These are phyloP conservation scores for Excoecaria agallocha DNA, from an alignment of 345 rosid genomes.

Conservation along the genomic window DNA sequence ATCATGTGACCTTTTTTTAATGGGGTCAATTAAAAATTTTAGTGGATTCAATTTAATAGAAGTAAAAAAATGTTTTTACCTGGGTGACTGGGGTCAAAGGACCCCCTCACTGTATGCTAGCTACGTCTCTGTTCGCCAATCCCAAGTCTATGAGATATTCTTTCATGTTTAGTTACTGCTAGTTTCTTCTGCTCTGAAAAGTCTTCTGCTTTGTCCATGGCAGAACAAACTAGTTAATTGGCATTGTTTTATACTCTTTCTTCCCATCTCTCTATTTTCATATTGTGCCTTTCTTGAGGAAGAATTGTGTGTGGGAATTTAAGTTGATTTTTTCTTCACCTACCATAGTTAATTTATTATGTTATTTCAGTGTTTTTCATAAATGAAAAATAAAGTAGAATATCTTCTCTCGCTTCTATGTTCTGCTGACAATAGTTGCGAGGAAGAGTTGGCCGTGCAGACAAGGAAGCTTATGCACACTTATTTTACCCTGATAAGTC, in stretches of 20 bases:
- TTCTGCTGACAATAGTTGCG: conserved; percentile 60
- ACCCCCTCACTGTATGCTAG: no score
- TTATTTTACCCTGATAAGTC: conserved; percentile 90
- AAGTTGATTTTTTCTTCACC: conserved; percentile 10
- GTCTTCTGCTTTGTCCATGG: background rate
- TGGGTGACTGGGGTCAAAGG: no score
- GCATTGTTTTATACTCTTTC: background rate
- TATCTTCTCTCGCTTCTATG: conserved; percentile 8
- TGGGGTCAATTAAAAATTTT: no score
- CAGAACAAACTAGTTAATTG: background rate
- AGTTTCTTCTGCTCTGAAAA: background rate
- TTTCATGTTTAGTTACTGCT: background rate
- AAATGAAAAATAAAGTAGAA: background rate
- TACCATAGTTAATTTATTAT: background rate
- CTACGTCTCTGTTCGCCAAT: no score
- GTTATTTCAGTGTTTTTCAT: conserved; percentile 4
- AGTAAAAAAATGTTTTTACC: no score
- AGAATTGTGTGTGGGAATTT: conserved; percentile 5
- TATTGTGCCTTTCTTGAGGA: background rate
- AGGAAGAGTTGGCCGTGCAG: conserved; percentile 98
- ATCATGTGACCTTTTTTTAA: no score
- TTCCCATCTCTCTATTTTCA: background rate
- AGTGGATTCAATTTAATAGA: no score
- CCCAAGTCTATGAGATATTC: background rate
- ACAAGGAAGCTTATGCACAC: conserved; percentile 92